Percentiles rank a stretch among this genome's conserved stretches.
These are phyloP conservation scores for Daldinia caldariorum DNA, from an alignment of 495 filamentous ascomycete species.

Conservation along the genomic window DNA sequence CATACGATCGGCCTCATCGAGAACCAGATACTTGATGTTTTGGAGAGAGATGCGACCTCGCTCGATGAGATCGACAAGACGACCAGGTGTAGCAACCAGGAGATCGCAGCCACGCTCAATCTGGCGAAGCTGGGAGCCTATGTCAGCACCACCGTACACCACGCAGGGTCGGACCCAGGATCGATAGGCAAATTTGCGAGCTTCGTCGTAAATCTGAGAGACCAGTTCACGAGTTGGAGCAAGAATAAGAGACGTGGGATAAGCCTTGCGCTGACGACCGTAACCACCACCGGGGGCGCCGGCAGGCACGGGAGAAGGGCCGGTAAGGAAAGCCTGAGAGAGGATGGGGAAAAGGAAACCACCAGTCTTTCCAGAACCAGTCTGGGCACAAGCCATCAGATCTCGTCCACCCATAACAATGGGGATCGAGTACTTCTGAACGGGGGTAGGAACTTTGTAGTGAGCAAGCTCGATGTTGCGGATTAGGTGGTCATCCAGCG, in stretches of 20 bases:
- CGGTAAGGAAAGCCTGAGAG: slow-evolving; percentile 91
- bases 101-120: slow-evolving; percentile 98
- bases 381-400: slow-evolving; percentile 99
- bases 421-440: slow-evolving; percentile 98
- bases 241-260: slow-evolving; percentile 93
- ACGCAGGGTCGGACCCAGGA: slow-evolving; percentile 99
- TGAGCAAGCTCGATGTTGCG: slow-evolving; percentile 90
- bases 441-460: slow-evolving; percentile 94
- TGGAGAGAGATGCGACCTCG: slow-evolving; percentile 95
- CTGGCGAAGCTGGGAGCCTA: slow-evolving; percentile 93
- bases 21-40: slow-evolving; percentile 99
- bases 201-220: slow-evolving; percentile 97
- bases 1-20: slow-evolving; percentile 99
- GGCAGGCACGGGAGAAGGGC: slow-evolving; percentile 74
- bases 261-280: slow-evolving; percentile 90
- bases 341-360: slow-evolving; percentile 99
- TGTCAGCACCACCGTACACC: slow-evolving; percentile 98
- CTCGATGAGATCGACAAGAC: slow-evolving; percentile 97
- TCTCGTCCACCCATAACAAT: slow-evolving; percentile 97
- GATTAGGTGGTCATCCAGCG: slow-evolving; percentile 89
- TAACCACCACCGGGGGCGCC: slow-evolving; percentile 71
- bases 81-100: slow-evolving; percentile 94
- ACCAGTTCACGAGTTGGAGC: slow-evolving; percentile 97
- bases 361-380: slow-evolving; percentile 98
- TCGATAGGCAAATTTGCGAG: slow-evolving; percentile 97